A percentile compares a stretch with the other conserved stretches of the same genome.
phyloP scores from a whole-genome alignment of 257 asterid species.

The Solanum tarijense region DNA sequence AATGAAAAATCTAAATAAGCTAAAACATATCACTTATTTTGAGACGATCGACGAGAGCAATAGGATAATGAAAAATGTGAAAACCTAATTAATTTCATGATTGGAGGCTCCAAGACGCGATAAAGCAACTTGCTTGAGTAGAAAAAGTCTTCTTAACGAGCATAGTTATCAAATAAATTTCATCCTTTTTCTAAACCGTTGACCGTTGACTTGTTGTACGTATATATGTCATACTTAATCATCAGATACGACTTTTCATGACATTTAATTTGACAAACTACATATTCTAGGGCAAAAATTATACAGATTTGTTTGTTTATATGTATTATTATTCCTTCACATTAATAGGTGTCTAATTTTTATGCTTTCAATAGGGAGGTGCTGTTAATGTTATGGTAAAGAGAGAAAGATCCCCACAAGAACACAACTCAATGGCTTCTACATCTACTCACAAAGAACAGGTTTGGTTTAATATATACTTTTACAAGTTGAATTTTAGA shows the following conservation, averaged over 20 bases:
- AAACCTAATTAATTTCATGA: neutral
- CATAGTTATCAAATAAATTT: neutral
- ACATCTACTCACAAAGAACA: neutral
- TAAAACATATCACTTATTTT: neutral
- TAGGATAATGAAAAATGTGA: neutral
- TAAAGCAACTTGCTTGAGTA: neutral
- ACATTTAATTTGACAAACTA: neutral
- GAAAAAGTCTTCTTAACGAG: neutral
- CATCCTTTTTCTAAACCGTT: neutral
- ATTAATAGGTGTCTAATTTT: neutral
- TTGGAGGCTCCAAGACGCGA: neutral
- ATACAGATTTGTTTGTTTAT: neutral
- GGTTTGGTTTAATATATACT: neutral
- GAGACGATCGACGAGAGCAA: fast-evolving
- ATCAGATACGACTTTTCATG: neutral
- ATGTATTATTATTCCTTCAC: neutral
- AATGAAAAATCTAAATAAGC: neutral
- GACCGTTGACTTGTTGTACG: neutral
- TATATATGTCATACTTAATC: neutral
- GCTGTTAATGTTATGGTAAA: neutral
- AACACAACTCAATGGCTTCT: neutral
- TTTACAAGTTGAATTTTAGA: neutral
- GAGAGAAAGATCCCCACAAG: neutral
- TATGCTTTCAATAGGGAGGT: neutral
- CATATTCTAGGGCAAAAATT: neutral